Conservation (phyloP, 228 moss, liverwort and hornwort genomes). For the Sphagnum magellanicum region DNA sequence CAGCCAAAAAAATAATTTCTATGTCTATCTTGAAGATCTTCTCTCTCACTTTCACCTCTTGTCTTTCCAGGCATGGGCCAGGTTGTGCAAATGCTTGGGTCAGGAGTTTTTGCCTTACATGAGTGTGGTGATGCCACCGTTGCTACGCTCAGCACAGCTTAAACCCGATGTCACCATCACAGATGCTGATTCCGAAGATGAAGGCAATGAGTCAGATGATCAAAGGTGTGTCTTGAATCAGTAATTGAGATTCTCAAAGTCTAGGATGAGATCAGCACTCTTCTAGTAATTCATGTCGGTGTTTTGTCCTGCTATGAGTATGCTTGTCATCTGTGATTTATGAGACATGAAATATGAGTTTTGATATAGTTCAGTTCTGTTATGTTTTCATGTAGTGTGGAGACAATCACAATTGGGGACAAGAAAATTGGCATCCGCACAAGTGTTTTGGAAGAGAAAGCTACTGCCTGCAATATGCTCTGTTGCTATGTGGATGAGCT, state of each 20-base stretch:
- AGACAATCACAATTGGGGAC: conserved; percentile 97
- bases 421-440: conserved; percentile 98
- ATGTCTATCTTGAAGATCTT: too few species aligned
- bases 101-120: conserved; percentile 98
- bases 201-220: conserved; percentile 93
- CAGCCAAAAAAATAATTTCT: too few species aligned
- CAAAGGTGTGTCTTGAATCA: conserved; percentile 47
- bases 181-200: conserved; percentile 95
- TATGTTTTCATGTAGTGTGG: conserved; percentile 41
- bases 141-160: conserved; percentile 89
- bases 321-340: too few species aligned
- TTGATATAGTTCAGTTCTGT: too few species aligned
- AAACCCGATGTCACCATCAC: conserved; percentile 99
- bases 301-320: too few species aligned
- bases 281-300: neutral
- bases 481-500: conserved; percentile 99
- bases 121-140: conserved; percentile 98
- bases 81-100: conserved; percentile 97
- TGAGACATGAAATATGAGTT: too few species aligned
- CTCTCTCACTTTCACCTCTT: too few species aligned
- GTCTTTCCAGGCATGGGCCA: conserved; percentile 82
- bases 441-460: conserved; percentile 96
- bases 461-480: conserved; percentile 98
- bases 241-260: conserved; percentile 4
- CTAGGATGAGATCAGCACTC: neutral